These are phyloP conservation scores for Ceratocystis harringtonii DNA, from an alignment of 2,329 filamentous ascomycete genomes.

Conservation along the genomic window DNA sequence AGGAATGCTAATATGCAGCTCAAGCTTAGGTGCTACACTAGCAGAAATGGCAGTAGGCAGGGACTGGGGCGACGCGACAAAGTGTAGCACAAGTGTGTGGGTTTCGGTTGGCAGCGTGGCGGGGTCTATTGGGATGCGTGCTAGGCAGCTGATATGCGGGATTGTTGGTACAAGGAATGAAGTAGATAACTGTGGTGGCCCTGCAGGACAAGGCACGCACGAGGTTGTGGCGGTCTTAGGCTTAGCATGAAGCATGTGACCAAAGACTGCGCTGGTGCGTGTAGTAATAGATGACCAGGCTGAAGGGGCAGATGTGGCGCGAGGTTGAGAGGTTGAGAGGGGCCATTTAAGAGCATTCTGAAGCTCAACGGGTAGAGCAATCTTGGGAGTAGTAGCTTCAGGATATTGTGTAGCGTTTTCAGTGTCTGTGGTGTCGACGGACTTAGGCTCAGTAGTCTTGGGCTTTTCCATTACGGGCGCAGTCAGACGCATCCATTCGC, in stretches of 20 bases:
- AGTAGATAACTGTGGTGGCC: background rate
- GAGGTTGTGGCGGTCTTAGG: constrained; percentile 15
- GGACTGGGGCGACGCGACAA: constrained; percentile 14
- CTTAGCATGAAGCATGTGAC: constrained; percentile 32
- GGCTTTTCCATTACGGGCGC: constrained; percentile 1
- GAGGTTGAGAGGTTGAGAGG: background rate
- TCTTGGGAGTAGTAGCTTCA: background rate
- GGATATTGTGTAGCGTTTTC: background rate
- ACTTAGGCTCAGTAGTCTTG: background rate
- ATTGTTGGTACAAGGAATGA: constrained; percentile 30
- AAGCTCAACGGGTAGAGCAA: background rate
- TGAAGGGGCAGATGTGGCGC: background rate
- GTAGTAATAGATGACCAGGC: constrained; percentile 15
- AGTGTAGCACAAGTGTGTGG: constrained; percentile 10
- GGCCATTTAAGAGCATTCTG: constrained; percentile 15
- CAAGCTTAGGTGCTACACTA: constrained; percentile 14
- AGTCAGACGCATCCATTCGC: constrained; percentile 10
- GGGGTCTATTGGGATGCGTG: constrained; percentile 24
- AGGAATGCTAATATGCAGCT: constrained; percentile 18
- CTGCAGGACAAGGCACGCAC: background rate
- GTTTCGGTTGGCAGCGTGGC: background rate
- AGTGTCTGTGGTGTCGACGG: background rate
- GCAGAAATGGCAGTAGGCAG: constrained; percentile 13
- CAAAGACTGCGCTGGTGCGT: constrained; percentile 33
- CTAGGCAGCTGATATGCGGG: constrained; percentile 34